These are phyloP conservation scores for Pythium phragmitis DNA, from an alignment of 352 stramenopile genomes.

Conservation along the genomic window DNA sequence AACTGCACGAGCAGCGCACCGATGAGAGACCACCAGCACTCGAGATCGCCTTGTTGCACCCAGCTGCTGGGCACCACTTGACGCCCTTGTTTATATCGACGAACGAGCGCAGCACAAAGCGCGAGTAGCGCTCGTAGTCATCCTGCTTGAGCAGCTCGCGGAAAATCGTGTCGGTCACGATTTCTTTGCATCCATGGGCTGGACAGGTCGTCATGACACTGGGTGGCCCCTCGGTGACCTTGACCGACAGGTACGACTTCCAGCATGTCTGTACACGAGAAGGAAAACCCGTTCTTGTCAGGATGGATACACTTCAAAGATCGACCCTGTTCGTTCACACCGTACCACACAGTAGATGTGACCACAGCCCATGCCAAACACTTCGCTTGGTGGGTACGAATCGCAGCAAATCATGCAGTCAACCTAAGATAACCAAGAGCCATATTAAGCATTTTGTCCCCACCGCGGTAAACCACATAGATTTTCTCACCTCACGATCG, in stretches of 20 bases:
- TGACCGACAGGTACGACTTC: conserved; percentile 83
- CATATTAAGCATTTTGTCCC: background rate
- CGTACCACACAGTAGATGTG: conserved; percentile 95
- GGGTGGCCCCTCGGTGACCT: conserved; percentile 90
- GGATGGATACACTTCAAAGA: background rate
- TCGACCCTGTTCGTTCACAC: conserved; percentile 47
- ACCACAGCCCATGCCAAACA: conserved; percentile 94
- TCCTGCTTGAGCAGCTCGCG: conserved; percentile 59
- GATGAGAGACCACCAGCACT: conserved; percentile 77
- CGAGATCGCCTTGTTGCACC: conserved; percentile 95
- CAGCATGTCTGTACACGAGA: conserved; percentile 62
- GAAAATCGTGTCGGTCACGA: conserved; percentile 70
- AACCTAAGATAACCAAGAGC: conserved; percentile 33
- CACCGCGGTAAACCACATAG: background rate
- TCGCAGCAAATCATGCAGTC: conserved; percentile 95
- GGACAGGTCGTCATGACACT: conserved; percentile 96
- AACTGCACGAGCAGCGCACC: conserved; percentile 83
- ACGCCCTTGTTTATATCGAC: conserved; percentile 98
- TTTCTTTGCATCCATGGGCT: conserved; percentile 93
- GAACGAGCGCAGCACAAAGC: conserved; percentile 94
- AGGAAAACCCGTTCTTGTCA: background rate
- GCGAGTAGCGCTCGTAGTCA: conserved; percentile 89
- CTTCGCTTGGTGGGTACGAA: conserved; percentile 64
- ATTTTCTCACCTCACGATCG: conserved; percentile 37
- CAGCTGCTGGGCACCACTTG: conserved; percentile 95